Base-by-base conservation (phyloP, 1,139 yeast genomes). In the Hyphopichia fennica region DNA sequence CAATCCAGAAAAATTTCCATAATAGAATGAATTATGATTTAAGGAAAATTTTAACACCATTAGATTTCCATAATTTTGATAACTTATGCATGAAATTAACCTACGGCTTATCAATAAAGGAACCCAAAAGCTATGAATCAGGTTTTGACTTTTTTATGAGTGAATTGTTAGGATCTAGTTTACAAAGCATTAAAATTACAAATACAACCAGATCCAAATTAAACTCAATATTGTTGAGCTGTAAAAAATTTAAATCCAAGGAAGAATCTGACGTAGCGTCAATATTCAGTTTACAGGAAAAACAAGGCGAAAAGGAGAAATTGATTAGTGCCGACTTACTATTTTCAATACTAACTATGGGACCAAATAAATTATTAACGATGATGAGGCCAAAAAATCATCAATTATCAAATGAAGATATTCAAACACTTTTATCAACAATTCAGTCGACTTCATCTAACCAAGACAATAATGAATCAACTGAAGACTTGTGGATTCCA, bases 401-500 rank as follows among this genome's bases (percentile, higher is more conserved):
- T 44, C 45, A 45, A 4, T 49, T 73, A 17, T 46, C 60, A 3
- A 62, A 65, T 41, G 51, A 59, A 34, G 79, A 73, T 51, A 41
- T 70, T 32, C 57, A 58, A 20, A 52, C 63, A 8, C 52, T 72
- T 22, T 47, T 69, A 8, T 51, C 65, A 10, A 59, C 66, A 35
- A 57, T 71, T 4, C 52, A 63, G 22, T 59, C 67, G 3, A 44
- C 63, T 27, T 48, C 62, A 14, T 63, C 68, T 39, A 30, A 53
- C 2, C 42, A 52, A 3, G 53, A 50, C 13, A 56, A 52, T 16
- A 47, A 45, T 15, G 50, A 56, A 14, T 15, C 20, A 9, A 48
- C 60, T 17, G 93, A 87, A 51, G 96, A 91, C 54, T 79, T 89
- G 47, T 93, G 98, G 98, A 79, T 89, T 13, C 99, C 99, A 0